Evolutionary conservation across 2,329 filamentous ascomycete genomes (phyloP), one percentile per base, ranked within the genome.

Genomic region (Aspergillus tanneri): DNA sequence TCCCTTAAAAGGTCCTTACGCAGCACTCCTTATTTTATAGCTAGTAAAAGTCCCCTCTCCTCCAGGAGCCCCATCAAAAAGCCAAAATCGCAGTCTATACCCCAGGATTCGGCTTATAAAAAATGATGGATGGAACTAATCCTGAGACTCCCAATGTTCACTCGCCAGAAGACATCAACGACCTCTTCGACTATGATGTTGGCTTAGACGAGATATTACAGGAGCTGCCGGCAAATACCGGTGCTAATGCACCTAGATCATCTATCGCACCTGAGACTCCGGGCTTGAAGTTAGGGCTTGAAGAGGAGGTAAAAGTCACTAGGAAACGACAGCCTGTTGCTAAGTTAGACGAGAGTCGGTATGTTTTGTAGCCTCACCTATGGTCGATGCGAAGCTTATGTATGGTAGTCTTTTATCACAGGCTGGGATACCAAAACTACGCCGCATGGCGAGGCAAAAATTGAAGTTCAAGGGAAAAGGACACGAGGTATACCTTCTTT

Each of bases 401-500:
- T 46, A n/a, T 8, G 5, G 23, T 53, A 90, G 90, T 56, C 73
- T 97, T n/a, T 77, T 97, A 1, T 93, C 90, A 3, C 80, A 85
- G 16, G 80, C 83, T 39, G 93, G 93, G 1, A 90, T 99, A 51
- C 89, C 90, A 1, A 90, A 86, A 60, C 74, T 99, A 43, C 84
- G 87, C 34, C 82, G 78, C 53, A 84, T 84, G 58, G 85, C 88
- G 0, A 84, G 82, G 44, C 79, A 83, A 23, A 79, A 80, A 36
- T 72, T 96, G 16, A 88, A 82, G 56, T 83, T 96, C 59, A 95
- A 92, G 66, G 93, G 93, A 41, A 97, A 95, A 69, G 92, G 91
- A 0, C 89, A 97, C 66, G 93, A 99, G 76, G 88, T 90, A 63
- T 32, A 27, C 28, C 47, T 22, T 12, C 19, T 36, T 42, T 28